Evolutionary conservation across 2,329 filamentous ascomycete species (phyloP), one percentile per base, ranked within the genome.

Genomic region (Aspergillus glaucus): DNA sequence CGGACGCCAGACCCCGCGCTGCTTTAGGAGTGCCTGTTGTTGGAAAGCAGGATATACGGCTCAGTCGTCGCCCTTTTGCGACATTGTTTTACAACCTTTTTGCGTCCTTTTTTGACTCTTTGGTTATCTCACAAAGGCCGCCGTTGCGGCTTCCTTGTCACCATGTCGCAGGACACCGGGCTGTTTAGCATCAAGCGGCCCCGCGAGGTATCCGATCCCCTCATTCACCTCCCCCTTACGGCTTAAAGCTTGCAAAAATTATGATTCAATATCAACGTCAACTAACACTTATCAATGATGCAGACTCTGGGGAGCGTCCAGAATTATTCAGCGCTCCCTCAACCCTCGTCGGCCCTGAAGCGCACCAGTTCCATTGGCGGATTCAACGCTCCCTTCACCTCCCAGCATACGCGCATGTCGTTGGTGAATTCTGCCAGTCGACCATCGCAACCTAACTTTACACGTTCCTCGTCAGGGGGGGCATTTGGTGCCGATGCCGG

Each of bases 321-420:
- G 67, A 82, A 85, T 68, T 92, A 90, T 68, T 87, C 87, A 17
- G 82, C 83, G 19, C 88, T 98, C 54, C 93, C 93, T 17, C 89
- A 95, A 72, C 92, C 93, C 7, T 80, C 87, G 24, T 97, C 92
- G 37, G 88, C 90, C 37, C 86, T 98, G 79, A 98, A 98, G 76
- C 88, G 93, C 68, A 87, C 88, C 26, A 93, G 84, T 63, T 91
- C 89, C 10, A 84, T 83, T 59, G 83, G 82, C 54, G 82, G 82
- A 63, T 79, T 81, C 51, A 79, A 79, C 62, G 75, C 76, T 50
- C 81, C 80, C 42, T 85, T 81, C 62, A 82, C 84, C 48, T 78
- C 79, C 47, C 84, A 85, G 65, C 88, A 95, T 75, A 82, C 76
- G 58, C 88, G 92, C 59, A 81, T 88, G 60, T 95, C 91, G 54